These are phyloP conservation scores for Sarocladiaceae sp. DNA, from an alignment of 2,329 filamentous ascomycete genomes.

Conservation along the genomic window DNA sequence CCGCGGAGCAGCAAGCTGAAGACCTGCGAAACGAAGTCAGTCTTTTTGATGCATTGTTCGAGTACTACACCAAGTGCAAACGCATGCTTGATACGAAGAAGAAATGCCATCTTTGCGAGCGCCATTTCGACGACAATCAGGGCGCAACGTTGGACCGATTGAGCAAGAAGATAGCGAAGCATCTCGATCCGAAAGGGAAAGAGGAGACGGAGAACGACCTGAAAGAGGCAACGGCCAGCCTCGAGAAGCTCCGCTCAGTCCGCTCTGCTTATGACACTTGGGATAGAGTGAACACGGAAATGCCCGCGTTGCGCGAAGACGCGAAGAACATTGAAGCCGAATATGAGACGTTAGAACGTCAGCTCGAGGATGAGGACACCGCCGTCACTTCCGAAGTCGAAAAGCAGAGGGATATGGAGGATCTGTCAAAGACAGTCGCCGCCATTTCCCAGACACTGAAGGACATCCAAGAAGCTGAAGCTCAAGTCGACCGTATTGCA, in stretches of 20 bases:
- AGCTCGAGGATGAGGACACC: constrained; percentile 63
- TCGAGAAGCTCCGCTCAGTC: constrained; percentile 56
- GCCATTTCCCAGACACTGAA: constrained; percentile 66
- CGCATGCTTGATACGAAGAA: constrained; percentile 60
- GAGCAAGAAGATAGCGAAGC: constrained; percentile 58
- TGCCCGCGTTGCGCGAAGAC: constrained; percentile 63
- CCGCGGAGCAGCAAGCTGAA: constrained; percentile 51
- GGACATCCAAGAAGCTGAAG: constrained; percentile 65
- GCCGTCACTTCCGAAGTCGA: constrained; percentile 58
- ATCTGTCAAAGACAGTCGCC: constrained; percentile 67
- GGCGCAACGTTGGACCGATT: constrained; percentile 55
- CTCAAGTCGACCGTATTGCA: constrained; percentile 67
- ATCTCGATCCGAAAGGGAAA: constrained; percentile 56
- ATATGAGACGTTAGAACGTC: constrained; percentile 50
- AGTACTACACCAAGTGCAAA: constrained; percentile 66
- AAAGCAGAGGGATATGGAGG: constrained; percentile 65
- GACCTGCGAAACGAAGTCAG: constrained; percentile 60
- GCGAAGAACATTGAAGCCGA: constrained; percentile 56
- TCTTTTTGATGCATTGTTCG: constrained; percentile 60
- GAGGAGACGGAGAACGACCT: constrained; percentile 56
- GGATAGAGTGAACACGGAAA: constrained; percentile 61
- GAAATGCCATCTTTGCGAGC: constrained; percentile 69
- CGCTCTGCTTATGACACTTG: constrained; percentile 69
- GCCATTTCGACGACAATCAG: constrained; percentile 57
- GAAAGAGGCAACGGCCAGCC: constrained; percentile 39